Percentiles rank a stretch among this genome's conserved stretches.
Evolutionary conservation across 768 basidiomycete species (phyloP).

Genomic region (Tylopilus felleus): DNA sequence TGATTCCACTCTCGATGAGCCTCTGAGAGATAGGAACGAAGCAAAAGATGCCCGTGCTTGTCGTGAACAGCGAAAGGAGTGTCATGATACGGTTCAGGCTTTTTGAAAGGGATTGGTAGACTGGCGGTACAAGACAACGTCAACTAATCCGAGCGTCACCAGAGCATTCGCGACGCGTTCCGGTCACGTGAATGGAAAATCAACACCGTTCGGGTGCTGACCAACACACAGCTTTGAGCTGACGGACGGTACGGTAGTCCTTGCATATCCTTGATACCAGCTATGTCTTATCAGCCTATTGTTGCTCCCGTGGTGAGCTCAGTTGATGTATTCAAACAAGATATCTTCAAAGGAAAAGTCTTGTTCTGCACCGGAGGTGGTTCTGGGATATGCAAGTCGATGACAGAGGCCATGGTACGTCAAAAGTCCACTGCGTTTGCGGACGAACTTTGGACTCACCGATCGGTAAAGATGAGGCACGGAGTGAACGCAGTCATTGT

Average conservation of each 20-base stretch:
- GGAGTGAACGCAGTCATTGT: constrained; percentile 81
- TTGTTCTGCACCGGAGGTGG: constrained; percentile 90
- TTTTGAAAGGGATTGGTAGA: background rate
- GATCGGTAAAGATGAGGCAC: constrained; percentile 62
- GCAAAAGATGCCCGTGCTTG: constrained; percentile 25
- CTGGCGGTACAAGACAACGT: no score
- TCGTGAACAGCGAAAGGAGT: constrained; percentile 22
- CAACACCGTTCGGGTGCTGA: no score
- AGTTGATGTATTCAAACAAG: constrained; percentile 63
- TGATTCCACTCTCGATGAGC: constrained; percentile 23
- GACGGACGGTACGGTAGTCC: background rate
- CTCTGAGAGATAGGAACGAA: constrained; percentile 26
- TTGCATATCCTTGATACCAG: background rate
- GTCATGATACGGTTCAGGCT: constrained; percentile 14
- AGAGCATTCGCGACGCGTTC: constrained; percentile 1
- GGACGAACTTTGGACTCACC: constrained; percentile 7
- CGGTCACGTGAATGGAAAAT: constrained; percentile 23
- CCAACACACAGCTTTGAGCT: no score
- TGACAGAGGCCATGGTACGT: constrained; percentile 80
- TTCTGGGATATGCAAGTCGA: constrained; percentile 87
- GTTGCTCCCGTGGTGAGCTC: constrained; percentile 51
- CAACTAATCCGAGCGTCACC: no score
- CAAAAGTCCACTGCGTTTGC: background rate
- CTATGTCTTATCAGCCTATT: constrained; percentile 40
- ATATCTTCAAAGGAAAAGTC: constrained; percentile 89